These are phyloP conservation scores for Plantago coronopus DNA, from an alignment of 305 asterid genomes.

Conservation along the genomic window DNA sequence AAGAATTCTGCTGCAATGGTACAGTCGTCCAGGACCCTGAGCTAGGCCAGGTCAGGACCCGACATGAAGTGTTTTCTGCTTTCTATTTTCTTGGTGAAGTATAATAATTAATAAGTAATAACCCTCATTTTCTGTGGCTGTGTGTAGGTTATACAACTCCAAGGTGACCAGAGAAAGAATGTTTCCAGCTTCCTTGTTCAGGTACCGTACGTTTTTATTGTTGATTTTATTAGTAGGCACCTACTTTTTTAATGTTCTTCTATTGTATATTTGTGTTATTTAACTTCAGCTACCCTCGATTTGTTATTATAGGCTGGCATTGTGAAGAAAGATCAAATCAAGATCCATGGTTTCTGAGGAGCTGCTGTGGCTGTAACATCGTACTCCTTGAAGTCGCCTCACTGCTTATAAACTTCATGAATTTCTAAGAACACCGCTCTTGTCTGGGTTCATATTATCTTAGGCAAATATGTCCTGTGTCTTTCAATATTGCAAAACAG, in stretches of 20 bases:
- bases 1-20: constrained; percentile 93
- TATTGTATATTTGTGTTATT: too few relatives aligned
- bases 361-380: constrained; percentile 24
- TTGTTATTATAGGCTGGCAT: constrained; percentile 55
- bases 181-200: constrained; percentile 79
- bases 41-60: constrained; percentile 64
- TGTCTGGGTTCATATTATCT: too few relatives aligned
- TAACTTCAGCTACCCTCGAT: background rate
- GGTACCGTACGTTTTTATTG: constrained; percentile 28
- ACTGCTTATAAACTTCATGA: constrained; percentile 23
- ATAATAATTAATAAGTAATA: too few relatives aligned
- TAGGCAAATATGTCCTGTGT: background rate
- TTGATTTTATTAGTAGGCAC: background rate
- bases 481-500: constrained; percentile 15
- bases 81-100: background rate
- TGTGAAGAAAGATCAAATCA: constrained; percentile 88
- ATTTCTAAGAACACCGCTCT: background rate
- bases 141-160: constrained; percentile 81
- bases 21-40: constrained; percentile 92
- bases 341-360: constrained; percentile 88
- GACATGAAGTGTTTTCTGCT: background rate
- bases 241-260: background rate
- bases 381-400: constrained; percentile 18
- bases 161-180: constrained; percentile 92
- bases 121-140: background rate